Percentiles rank a stretch among this genome's conserved stretches.
These are phyloP conservation scores for Fusarium albosuccineum DNA, from an alignment of 2,329 filamentous ascomycete species.

Conservation along the genomic window DNA sequence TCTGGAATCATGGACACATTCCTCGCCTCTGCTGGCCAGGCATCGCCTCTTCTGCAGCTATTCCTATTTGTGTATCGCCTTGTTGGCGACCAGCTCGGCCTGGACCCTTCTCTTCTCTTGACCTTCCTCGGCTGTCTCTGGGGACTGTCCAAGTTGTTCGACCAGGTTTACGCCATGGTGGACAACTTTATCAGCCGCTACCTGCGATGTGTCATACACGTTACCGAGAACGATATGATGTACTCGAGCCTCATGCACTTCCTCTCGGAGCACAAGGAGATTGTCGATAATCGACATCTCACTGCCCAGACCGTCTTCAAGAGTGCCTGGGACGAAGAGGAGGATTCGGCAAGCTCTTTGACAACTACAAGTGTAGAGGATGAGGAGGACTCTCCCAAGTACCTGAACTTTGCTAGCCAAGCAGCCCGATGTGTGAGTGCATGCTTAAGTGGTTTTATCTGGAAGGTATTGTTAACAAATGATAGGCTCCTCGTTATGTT, in stretches of 20 bases:
- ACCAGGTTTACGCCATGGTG: slow-evolving; percentile 52
- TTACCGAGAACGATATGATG: slow-evolving; percentile 69
- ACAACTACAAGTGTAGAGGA: slow-evolving; percentile 54
- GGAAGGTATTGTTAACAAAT: neutral
- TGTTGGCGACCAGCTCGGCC: slow-evolving; percentile 59
- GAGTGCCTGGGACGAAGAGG: slow-evolving; percentile 68
- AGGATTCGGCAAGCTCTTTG: slow-evolving; percentile 58
- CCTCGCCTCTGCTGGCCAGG: slow-evolving; percentile 58
- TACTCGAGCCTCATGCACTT: slow-evolving; percentile 71
- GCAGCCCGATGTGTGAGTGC: slow-evolving; percentile 62
- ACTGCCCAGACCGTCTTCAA: slow-evolving; percentile 68
- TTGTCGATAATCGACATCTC: slow-evolving; percentile 64
- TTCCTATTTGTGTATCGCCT: slow-evolving; percentile 62
- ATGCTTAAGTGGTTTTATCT: no score
- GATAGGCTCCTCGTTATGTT: slow-evolving; percentile 63
- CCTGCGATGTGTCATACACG: slow-evolving; percentile 65
- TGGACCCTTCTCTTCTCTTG: slow-evolving; percentile 63
- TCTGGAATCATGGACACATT: slow-evolving; percentile 58
- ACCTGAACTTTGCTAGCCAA: slow-evolving; percentile 71
- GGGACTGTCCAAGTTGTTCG: slow-evolving; percentile 56
- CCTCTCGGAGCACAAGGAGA: slow-evolving; percentile 65
- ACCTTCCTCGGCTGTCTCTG: slow-evolving; percentile 62
- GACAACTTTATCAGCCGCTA: slow-evolving; percentile 57
- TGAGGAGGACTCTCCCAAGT: slow-evolving; percentile 53
- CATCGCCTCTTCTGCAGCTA: slow-evolving; percentile 57